These are phyloP conservation scores for Phaffia rhodozyma DNA, from an alignment of 1,284 basidiomycete genomes.

Conservation along the genomic window DNA sequence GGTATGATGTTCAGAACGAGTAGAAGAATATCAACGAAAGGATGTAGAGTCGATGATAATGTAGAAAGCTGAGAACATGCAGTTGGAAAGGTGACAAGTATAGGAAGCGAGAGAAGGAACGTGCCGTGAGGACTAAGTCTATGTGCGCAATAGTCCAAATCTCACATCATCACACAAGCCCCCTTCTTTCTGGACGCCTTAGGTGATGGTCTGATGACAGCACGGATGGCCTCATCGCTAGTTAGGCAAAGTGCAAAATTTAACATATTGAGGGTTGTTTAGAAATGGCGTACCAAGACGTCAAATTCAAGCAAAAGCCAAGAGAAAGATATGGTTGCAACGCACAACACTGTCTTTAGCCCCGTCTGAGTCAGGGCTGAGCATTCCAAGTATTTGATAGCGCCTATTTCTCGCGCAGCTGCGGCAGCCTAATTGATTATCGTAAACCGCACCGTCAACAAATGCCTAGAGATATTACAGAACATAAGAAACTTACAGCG, in stretches of 20 bases:
- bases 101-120: neutral
- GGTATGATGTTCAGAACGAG: too few relatives aligned
- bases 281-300: neutral
- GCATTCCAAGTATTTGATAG: constrained; percentile 93
- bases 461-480: neutral
- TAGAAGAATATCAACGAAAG: too few relatives aligned
- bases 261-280: neutral
- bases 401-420: constrained; percentile 58
- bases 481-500: neutral
- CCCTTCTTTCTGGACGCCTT: constrained; percentile 11
- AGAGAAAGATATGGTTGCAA: neutral
- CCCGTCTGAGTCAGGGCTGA: constrained; percentile 97
- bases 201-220: constrained; percentile 10
- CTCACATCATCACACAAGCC: constrained; percentile 15
- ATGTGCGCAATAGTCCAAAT: neutral
- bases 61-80: neutral
- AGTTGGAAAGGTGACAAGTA: neutral
- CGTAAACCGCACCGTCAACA: too few relatives aligned
- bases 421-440: neutral
- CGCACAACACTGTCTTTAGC: constrained; percentile 44
- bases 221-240: constrained; percentile 75
- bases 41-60: too few relatives aligned
- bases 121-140: neutral
- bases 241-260: constrained; percentile 53
- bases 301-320: neutral